phyloP scores from a whole-genome alignment of 164 flowering plant species.

The Chimonanthus praecox region DNA sequence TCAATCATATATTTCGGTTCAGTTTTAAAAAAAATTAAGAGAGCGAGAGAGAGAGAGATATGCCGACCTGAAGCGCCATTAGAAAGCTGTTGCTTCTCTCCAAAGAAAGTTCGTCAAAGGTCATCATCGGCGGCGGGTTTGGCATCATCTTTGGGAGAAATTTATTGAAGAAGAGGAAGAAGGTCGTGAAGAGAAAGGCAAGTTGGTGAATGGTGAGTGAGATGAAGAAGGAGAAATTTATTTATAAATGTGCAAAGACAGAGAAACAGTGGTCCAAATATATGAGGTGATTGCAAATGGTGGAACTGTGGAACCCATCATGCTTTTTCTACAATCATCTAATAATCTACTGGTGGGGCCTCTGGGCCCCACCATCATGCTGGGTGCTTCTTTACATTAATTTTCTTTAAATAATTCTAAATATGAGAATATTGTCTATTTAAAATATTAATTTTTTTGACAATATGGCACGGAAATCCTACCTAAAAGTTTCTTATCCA shows the following conservation, averaged over 20 bases:
- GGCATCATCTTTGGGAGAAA: too few relatives aligned
- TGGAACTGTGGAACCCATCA: neutral
- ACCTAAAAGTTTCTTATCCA: too few relatives aligned
- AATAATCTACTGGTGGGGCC: too few relatives aligned
- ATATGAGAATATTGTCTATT: too few relatives aligned
- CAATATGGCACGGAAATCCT: too few relatives aligned
- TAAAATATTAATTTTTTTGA: too few relatives aligned
- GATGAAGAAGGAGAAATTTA: neutral
- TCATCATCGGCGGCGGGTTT: constrained; percentile 34
- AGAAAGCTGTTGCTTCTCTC: constrained; percentile 85
- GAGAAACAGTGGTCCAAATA: neutral
- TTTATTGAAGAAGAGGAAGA: neutral
- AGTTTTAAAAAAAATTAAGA: neutral
- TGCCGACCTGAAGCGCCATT: constrained; percentile 66
- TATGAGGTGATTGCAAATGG: neutral
- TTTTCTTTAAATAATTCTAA: too few relatives aligned
- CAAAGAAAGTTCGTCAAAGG: constrained; percentile 83
- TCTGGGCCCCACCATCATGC: too few relatives aligned
- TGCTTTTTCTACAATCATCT: too few relatives aligned
- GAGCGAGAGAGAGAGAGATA: neutral
- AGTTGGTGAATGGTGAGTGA: neutral
- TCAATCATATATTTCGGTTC: neutral
- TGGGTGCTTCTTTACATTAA: too few relatives aligned
- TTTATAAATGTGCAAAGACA: neutral
- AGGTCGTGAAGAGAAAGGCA: neutral